These are phyloP conservation scores for Candida awuae DNA, from an alignment of 805 yeast genomes.

Conservation along the genomic window DNA sequence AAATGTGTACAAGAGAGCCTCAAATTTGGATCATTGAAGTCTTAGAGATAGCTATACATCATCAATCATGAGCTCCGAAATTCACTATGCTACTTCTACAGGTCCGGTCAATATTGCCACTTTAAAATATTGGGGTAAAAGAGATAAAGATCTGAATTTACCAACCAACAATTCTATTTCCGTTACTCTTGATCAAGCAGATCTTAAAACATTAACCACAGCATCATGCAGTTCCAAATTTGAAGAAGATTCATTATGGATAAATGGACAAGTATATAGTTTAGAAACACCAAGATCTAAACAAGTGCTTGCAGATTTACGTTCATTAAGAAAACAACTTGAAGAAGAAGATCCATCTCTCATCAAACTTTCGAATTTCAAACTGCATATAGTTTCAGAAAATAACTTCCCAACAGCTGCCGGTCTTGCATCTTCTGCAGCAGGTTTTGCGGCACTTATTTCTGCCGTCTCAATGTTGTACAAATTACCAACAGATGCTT, in stretches of 20 bases:
- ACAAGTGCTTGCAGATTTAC: constrained; percentile 70
- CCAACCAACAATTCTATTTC: constrained; percentile 97
- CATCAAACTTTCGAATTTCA: constrained; percentile 56
- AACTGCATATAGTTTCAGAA: constrained; percentile 77
- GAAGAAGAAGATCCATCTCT: constrained; percentile 48
- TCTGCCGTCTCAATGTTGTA: constrained; percentile 80
- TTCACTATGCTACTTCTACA: constrained; percentile 72
- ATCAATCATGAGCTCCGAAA: constrained; percentile 17
- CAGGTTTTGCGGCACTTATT: constrained; percentile 96
- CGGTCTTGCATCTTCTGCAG: constrained; percentile 95
- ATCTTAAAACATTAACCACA: constrained; percentile 85
- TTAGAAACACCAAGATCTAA: constrained; percentile 54
- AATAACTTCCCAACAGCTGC: constrained; percentile 99
- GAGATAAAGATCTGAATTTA: constrained; percentile 78
- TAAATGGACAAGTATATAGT: constrained; percentile 79
- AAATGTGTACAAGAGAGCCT: no score
- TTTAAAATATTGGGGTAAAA: constrained; percentile 96
- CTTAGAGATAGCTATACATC: not conserved
- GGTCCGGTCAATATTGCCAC: constrained; percentile 99
- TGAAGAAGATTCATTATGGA: constrained; percentile 62
- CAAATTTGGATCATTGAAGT: no score
- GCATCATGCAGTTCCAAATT: constrained; percentile 60
- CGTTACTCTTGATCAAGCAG: constrained; percentile 86
- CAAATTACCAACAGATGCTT: constrained; percentile 73
- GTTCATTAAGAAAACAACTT: constrained; percentile 52